Evolutionary conservation across 441 rosid species (phyloP).

Genomic region (Gossypium schwendimanii): DNA sequence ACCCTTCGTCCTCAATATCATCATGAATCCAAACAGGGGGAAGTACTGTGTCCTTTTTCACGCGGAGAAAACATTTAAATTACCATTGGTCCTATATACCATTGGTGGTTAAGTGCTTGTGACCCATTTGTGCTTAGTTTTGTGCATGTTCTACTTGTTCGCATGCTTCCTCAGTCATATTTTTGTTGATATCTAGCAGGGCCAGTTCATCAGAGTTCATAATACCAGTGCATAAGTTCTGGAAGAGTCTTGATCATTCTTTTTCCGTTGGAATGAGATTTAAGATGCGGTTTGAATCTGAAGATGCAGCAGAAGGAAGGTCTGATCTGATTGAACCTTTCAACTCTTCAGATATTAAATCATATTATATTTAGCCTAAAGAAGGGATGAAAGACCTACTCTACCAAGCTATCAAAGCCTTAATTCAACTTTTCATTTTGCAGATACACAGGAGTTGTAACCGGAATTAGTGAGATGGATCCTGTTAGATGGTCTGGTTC

Average conservation of each 20-base stretch:
- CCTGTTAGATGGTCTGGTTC: slow-evolving; percentile 81
- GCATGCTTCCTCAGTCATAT: background rate
- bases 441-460: slow-evolving; percentile 74
- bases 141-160: background rate
- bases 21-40: background rate
- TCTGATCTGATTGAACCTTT: slow-evolving; percentile 20
- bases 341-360: background rate
- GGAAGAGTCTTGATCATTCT: slow-evolving; percentile 59
- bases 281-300: slow-evolving; percentile 69
- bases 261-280: slow-evolving; percentile 80
- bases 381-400: background rate
- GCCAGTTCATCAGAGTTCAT: slow-evolving; percentile 69
- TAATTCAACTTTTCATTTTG: slow-evolving; percentile 9
- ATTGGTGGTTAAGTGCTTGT: background rate
- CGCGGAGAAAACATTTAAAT: background rate
- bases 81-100: background rate
- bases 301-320: slow-evolving; percentile 87
- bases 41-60: background rate
- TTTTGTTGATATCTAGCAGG: slow-evolving; percentile 26
- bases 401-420: background rate
- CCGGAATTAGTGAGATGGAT: slow-evolving; percentile 70
- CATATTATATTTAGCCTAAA: background rate
- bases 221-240: slow-evolving; percentile 54
- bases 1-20: background rate
- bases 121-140: background rate